Evolutionary conservation across 768 basidiomycete genomes (phyloP).

Genomic region (Royoungia palumana): DNA sequence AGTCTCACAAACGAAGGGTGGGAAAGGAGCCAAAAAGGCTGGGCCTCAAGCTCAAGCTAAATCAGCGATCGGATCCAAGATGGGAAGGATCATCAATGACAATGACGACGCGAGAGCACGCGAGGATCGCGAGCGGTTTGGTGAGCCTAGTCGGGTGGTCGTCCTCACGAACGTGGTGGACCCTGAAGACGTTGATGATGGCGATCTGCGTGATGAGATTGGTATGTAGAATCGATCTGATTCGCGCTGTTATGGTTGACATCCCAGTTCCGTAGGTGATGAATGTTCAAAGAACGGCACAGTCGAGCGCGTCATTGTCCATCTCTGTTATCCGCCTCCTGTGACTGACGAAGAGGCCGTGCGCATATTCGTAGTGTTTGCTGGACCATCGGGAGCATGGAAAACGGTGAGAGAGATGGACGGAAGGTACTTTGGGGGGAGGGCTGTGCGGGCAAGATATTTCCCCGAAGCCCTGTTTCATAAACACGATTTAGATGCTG

Average conservation of each 20-base stretch:
- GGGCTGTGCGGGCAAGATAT: constrained; percentile 77
- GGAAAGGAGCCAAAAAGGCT: constrained; percentile 38
- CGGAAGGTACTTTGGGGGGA: constrained; percentile 88
- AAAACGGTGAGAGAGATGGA: constrained; percentile 92
- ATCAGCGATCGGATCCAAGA: constrained; percentile 53
- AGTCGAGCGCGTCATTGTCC: constrained; percentile 86
- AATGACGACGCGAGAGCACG: constrained; percentile 78
- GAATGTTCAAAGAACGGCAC: constrained; percentile 90
- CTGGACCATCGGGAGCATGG: constrained; percentile 93
- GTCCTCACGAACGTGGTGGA: constrained; percentile 90
- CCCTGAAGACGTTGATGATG: constrained; percentile 79
- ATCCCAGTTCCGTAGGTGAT: constrained; percentile 52
- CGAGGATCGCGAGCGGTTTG: constrained; percentile 79
- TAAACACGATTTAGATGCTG: constrained; percentile 47
- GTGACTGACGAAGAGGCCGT: constrained; percentile 73
- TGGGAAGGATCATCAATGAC: constrained; percentile 88
- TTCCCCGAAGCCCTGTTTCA: constrained; percentile 62
- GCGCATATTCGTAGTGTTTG: constrained; percentile 88
- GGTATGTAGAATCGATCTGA: constrained; percentile 45
- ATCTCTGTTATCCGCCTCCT: constrained; percentile 67
- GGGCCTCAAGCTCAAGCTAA: constrained; percentile 36
- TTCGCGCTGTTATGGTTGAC: not conserved
- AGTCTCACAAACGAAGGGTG: constrained; percentile 33
- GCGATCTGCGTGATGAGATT: constrained; percentile 82
- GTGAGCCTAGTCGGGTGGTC: constrained; percentile 87